Conservation (phyloP, 768 basidiomycete genomes). For the Psilocybe cyanescens region DNA sequence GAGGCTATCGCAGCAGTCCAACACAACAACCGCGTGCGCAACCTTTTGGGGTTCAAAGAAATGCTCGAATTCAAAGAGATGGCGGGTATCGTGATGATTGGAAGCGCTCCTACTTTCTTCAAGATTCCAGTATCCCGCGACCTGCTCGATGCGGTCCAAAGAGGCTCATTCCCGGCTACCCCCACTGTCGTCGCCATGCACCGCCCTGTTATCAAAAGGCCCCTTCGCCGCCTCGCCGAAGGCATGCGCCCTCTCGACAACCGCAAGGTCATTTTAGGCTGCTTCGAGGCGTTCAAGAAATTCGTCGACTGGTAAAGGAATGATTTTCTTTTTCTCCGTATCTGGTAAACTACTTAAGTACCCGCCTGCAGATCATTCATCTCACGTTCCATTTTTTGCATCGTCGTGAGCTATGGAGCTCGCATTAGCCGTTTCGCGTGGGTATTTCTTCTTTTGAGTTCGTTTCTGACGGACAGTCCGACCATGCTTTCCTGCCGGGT, state of each 20-base stretch:
- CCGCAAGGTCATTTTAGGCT: conserved; percentile 26
- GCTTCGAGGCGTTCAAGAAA: conserved; percentile 35
- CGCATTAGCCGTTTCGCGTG: background rate
- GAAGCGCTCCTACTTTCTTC: conserved; percentile 33
- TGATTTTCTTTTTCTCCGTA: background rate
- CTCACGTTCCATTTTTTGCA: background rate
- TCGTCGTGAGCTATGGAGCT: background rate
- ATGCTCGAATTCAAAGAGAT: conserved; percentile 24
- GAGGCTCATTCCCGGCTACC: conserved; percentile 20
- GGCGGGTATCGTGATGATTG: conserved; percentile 33
- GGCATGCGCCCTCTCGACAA: conserved; percentile 36
- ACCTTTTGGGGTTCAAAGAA: conserved; percentile 11
- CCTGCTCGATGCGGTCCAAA: conserved; percentile 19
- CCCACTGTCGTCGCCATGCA: conserved; percentile 24
- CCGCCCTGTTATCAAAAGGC: conserved; percentile 25
- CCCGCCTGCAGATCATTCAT: background rate
- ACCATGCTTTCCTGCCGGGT: background rate
- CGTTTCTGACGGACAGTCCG: background rate
- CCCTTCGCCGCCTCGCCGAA: conserved; percentile 23
- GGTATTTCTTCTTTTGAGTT: background rate
- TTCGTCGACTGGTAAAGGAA: conserved; percentile 14
- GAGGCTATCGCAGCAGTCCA: conserved; percentile 25
- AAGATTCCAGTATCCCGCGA: conserved; percentile 28
- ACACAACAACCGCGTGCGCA: conserved; percentile 27
- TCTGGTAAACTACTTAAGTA: background rate